A percentile compares a stretch with the other conserved stretches of the same genome.
These are phyloP conservation scores for Viridothelium virens DNA, from an alignment of 495 filamentous ascomycete genomes.

Conservation along the genomic window DNA sequence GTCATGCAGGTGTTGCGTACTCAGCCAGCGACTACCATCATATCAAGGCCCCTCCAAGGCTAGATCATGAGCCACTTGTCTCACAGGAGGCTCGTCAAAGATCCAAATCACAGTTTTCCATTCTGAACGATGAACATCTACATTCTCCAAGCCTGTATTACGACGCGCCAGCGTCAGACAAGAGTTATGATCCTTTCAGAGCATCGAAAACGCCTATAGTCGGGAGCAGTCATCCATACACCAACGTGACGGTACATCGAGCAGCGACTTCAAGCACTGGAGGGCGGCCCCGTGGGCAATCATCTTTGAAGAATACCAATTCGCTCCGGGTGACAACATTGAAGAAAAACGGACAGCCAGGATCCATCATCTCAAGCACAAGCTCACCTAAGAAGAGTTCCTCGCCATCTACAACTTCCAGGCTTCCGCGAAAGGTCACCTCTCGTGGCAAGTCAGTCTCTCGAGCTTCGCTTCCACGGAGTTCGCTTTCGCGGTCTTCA, in stretches of 20 bases:
- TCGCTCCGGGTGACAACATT: conserved; percentile 29
- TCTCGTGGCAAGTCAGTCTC: conserved; percentile 11
- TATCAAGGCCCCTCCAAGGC: conserved; percentile 45
- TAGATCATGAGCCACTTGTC: conserved; percentile 34
- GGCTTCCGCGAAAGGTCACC: conserved; percentile 8
- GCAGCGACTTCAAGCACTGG: conserved; percentile 24
- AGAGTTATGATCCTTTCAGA: conserved; percentile 77
- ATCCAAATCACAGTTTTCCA: conserved; percentile 60
- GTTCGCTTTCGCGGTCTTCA: conserved; percentile 34
- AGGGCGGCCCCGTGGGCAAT: conserved; percentile 18
- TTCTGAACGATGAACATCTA: conserved; percentile 52
- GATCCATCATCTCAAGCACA: conserved; percentile 19
- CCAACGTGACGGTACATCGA: conserved; percentile 63
- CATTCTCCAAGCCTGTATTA: conserved; percentile 37
- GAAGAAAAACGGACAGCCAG: conserved; percentile 20
- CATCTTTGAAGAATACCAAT: conserved; percentile 30
- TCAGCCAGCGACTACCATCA: conserved; percentile 87
- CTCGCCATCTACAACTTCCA: conserved; percentile 17
- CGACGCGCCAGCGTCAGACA: conserved; percentile 38
- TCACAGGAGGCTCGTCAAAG: conserved; percentile 41
- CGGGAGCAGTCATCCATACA: conserved; percentile 39
- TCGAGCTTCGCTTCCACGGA: conserved; percentile 22
- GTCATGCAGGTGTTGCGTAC: conserved; percentile 52
- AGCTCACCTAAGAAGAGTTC: conserved; percentile 16
- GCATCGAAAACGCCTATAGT: conserved; percentile 50